Evolutionary conservation across 2,329 filamentous ascomycete species (phyloP).

Genomic region (Pseudogymnoascus sp.): DNA sequence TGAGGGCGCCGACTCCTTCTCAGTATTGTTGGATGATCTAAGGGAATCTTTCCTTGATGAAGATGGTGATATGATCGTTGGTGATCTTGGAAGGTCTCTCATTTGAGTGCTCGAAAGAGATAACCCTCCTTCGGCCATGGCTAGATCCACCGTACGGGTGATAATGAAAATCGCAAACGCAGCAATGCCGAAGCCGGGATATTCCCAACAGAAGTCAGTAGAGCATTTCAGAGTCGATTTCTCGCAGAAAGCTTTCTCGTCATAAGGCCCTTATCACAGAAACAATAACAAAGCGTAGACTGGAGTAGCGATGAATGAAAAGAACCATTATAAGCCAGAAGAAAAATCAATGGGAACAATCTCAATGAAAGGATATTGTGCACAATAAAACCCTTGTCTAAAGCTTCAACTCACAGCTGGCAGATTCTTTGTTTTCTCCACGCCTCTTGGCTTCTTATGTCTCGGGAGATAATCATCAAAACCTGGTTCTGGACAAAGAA

Average conservation of each 20-base stretch:
- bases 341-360: constrained; percentile 6
- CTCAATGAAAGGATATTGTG: not conserved
- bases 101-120: constrained; percentile 1
- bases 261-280: not conserved
- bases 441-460: not conserved
- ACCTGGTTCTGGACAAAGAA: constrained; percentile 5
- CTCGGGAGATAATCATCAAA: not conserved
- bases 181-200: constrained; percentile 2
- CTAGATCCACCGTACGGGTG: not conserved
- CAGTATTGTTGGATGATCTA: constrained; percentile 13
- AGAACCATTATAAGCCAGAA: not conserved
- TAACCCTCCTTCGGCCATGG: not conserved
- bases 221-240: not conserved
- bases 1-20: constrained; percentile 19
- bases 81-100: constrained; percentile 1
- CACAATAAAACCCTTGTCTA: constrained; percentile 4
- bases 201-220: not conserved
- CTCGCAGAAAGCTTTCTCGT: not conserved
- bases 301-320: constrained; percentile 1
- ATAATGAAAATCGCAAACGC: constrained; percentile 6
- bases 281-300: not conserved
- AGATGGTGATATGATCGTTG: not conserved
- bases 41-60: not conserved
- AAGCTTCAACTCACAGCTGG: not conserved
- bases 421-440: constrained; percentile 4